These are phyloP conservation scores for Clavispora vitiphila DNA, from an alignment of 805 yeast genomes.

Conservation along the genomic window DNA sequence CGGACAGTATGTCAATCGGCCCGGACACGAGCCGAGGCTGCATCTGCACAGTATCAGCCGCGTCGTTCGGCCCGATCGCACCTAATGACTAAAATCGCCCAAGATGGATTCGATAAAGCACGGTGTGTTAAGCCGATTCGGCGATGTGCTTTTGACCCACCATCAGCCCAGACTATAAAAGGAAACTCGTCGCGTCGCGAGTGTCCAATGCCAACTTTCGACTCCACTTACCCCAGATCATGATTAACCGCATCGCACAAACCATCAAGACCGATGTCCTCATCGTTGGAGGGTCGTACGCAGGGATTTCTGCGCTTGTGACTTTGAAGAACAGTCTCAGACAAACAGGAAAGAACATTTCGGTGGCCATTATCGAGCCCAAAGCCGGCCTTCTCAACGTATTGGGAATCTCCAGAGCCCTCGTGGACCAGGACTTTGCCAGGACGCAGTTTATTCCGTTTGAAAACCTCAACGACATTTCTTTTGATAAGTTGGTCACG, in stretches of 20 bases:
- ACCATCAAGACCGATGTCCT: conserved; percentile 29
- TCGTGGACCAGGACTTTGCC: conserved; percentile 35
- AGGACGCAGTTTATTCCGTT: conserved; percentile 32
- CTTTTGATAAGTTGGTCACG: conserved; percentile 25
- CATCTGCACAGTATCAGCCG: too few species aligned
- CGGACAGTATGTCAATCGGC: too few species aligned
- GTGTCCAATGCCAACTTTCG: too few species aligned
- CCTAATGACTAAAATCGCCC: too few species aligned
- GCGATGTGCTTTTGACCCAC: too few species aligned
- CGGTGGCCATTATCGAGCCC: conserved; percentile 37
- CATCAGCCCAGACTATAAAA: too few species aligned
- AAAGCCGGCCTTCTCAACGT: conserved; percentile 36
- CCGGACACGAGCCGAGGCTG: too few species aligned
- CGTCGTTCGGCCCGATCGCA: too few species aligned
- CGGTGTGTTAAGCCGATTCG: too few species aligned
- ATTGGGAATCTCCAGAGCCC: conserved; percentile 35
- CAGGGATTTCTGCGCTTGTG: conserved; percentile 33
- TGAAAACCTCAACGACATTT: conserved; percentile 22
- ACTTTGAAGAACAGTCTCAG: conserved; percentile 23
- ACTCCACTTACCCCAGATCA: background rate
- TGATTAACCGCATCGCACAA: background rate
- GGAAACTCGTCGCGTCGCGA: too few species aligned
- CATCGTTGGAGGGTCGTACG: conserved; percentile 38
- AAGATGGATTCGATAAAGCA: too few species aligned
- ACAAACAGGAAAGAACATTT: conserved; percentile 15